Percentiles rank a stretch among this genome's conserved stretches.
phyloP scores from a whole-genome alignment of 257 asterid species.

The Anisodus tanguticus region DNA sequence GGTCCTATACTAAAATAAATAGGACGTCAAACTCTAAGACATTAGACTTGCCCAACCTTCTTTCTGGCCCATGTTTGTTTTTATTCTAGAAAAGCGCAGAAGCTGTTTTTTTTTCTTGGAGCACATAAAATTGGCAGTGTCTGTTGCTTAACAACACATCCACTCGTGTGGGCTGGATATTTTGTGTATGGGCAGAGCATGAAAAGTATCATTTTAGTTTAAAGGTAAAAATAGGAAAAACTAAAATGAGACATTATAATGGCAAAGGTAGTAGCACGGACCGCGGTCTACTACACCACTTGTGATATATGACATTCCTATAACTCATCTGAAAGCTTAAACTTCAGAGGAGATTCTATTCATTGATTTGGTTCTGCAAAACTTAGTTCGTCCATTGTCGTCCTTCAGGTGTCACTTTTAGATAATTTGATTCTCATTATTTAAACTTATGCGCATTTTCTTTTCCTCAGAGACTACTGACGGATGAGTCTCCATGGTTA shows the following conservation, averaged over 20 bases:
- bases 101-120: too few relatives aligned
- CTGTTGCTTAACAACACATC: too few relatives aligned
- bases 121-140: too few relatives aligned
- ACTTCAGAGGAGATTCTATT: neutral
- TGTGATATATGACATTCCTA: neutral
- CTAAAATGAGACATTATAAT: neutral
- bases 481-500: slow-evolving; percentile 95
- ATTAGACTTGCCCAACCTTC: too few relatives aligned
- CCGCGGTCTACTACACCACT: neutral
- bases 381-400: neutral
- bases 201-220: too few relatives aligned
- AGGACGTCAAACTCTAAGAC: too few relatives aligned
- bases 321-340: slow-evolving; percentile 9
- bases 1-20: neutral
- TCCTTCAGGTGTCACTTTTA: neutral
- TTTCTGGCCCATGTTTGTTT: too few relatives aligned
- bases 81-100: too few relatives aligned
- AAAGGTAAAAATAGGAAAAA: too few relatives aligned
- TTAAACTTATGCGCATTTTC: slow-evolving; percentile 24
- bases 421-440: slow-evolving; percentile 7
- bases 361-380: slow-evolving; percentile 19
- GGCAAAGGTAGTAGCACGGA: neutral
- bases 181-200: neutral
- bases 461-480: slow-evolving; percentile 74
- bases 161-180: neutral